Percentiles rank a stretch among this genome's conserved stretches.
phyloP scores from a whole-genome alignment of 495 filamentous ascomycete species.

The Cryomyces minteri region DNA sequence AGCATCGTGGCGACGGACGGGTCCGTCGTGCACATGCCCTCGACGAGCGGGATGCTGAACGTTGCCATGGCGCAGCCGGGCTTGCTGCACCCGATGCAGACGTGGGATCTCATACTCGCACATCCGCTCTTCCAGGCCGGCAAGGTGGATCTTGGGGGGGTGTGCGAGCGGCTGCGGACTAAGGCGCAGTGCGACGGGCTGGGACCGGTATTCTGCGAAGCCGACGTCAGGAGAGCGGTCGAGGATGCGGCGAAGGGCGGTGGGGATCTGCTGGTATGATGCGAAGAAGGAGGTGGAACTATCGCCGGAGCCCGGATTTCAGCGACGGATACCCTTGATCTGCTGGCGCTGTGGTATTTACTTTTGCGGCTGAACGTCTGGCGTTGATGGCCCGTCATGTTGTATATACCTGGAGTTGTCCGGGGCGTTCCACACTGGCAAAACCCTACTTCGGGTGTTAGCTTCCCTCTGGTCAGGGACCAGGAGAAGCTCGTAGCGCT shows the following conservation, averaged over 20 bases:
- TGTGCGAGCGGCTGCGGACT: conserved; percentile 56
- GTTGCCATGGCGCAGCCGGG: conserved; percentile 9
- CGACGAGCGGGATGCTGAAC: conserved; percentile 48
- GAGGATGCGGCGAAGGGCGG: conserved; percentile 38
- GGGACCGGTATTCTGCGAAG: conserved; percentile 77
- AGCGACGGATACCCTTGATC: no score
- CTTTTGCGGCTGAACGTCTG: no score
- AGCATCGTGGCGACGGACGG: conserved; percentile 31
- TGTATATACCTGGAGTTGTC: no score
- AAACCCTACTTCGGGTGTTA: no score
- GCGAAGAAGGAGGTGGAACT: no score
- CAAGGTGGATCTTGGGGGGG: conserved; percentile 64
- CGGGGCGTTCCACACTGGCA: no score
- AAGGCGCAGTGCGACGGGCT: conserved; percentile 76
- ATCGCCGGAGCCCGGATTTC: no score
- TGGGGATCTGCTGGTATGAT: conserved; percentile 14
- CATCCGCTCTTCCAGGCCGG: conserved; percentile 68
- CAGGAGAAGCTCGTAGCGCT: no score
- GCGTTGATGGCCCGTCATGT: no score
- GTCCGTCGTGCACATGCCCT: conserved; percentile 36
- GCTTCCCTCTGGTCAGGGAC: no score
- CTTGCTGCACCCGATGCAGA: conserved; percentile 20
- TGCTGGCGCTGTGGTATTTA: no score
- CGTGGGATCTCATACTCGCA: conserved; percentile 80
- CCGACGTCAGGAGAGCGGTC: conserved; percentile 53